These are phyloP conservation scores for Malassezia sympodialis DNA, from an alignment of 1,284 basidiomycete genomes.

Conservation along the genomic window DNA sequence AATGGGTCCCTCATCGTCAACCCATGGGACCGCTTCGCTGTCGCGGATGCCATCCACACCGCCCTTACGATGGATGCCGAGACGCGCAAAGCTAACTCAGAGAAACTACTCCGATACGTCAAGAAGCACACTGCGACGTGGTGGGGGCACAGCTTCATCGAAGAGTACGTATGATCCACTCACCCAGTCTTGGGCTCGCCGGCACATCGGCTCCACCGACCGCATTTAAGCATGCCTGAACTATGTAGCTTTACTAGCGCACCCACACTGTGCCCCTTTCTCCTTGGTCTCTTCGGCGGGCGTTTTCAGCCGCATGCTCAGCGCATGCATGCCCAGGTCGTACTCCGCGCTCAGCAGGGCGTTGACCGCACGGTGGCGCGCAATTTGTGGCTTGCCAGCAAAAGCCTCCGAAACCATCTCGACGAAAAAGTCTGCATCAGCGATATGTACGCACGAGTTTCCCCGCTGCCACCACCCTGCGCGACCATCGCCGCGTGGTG, in stretches of 20 bases:
- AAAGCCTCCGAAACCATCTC: slow-evolving; percentile 41
- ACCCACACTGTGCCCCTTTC: neutral
- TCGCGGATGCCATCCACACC: slow-evolving; percentile 87
- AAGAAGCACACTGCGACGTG: slow-evolving; percentile 45
- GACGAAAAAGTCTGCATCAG: slow-evolving; percentile 34
- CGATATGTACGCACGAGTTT: slow-evolving; percentile 28
- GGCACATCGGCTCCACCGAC: neutral
- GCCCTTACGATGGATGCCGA: slow-evolving; percentile 79
- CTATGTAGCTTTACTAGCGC: neutral
- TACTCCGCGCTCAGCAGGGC: slow-evolving; percentile 33
- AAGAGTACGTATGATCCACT: slow-evolving; percentile 15
- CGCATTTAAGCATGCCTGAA: slow-evolving; percentile 9
- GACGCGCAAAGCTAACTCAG: slow-evolving; percentile 75
- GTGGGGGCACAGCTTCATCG: slow-evolving; percentile 45
- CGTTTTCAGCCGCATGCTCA: slow-evolving; percentile 40
- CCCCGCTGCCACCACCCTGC: slow-evolving; percentile 42
- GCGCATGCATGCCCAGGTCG: slow-evolving; percentile 37
- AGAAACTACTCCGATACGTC: slow-evolving; percentile 70
- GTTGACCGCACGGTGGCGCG: slow-evolving; percentile 41
- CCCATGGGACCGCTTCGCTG: slow-evolving; percentile 61
- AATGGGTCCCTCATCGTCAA: slow-evolving; percentile 46
- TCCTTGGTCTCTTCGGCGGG: slow-evolving; percentile 29
- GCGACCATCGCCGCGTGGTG: slow-evolving; percentile 48
- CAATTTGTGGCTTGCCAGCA: slow-evolving; percentile 38
- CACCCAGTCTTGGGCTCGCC: neutral